These are phyloP conservation scores for Candida coquimbonensis DNA, from an alignment of 805 yeast species.

Conservation along the genomic window DNA sequence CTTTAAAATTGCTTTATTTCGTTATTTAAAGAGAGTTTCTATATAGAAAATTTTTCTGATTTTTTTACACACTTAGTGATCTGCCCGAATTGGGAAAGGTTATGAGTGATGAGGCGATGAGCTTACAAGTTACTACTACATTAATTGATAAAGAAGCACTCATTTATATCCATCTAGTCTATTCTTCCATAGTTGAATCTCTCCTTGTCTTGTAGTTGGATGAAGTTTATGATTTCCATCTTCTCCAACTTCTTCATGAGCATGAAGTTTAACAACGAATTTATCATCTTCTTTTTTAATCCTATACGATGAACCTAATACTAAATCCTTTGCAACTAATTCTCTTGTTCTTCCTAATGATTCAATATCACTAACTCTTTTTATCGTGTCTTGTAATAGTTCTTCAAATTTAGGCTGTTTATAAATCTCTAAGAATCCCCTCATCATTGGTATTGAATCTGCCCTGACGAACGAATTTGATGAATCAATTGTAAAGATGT, in stretches of 20 bases:
- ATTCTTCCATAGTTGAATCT: slow-evolving; percentile 19
- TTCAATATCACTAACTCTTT: slow-evolving; percentile 70
- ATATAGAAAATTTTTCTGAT: neutral
- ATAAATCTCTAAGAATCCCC: slow-evolving; percentile 76
- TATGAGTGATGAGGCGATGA: slow-evolving; percentile 6
- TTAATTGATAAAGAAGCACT: no score
- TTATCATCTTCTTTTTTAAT: slow-evolving; percentile 18
- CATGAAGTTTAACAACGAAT: slow-evolving; percentile 9
- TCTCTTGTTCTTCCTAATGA: slow-evolving; percentile 74
- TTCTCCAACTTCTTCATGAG: slow-evolving; percentile 17
- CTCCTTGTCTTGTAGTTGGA: slow-evolving; percentile 22
- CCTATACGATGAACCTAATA: slow-evolving; percentile 40
- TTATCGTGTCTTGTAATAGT: slow-evolving; percentile 54
- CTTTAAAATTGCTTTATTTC: neutral
- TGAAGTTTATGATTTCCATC: slow-evolving; percentile 18
- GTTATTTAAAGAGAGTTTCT: neutral
- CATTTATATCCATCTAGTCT: slow-evolving; percentile 10
- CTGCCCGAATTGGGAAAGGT: neutral
- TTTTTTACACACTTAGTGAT: neutral
- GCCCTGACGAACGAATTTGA: slow-evolving; percentile 61
- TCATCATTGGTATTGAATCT: slow-evolving; percentile 84
- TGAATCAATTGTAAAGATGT: slow-evolving; percentile 74
- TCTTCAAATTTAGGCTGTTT: slow-evolving; percentile 65
- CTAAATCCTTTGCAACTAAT: slow-evolving; percentile 61
- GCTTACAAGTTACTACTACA: no score